Conservation (phyloP, 768 basidiomycete species). For the Punctularia strigosozonata region DNA sequence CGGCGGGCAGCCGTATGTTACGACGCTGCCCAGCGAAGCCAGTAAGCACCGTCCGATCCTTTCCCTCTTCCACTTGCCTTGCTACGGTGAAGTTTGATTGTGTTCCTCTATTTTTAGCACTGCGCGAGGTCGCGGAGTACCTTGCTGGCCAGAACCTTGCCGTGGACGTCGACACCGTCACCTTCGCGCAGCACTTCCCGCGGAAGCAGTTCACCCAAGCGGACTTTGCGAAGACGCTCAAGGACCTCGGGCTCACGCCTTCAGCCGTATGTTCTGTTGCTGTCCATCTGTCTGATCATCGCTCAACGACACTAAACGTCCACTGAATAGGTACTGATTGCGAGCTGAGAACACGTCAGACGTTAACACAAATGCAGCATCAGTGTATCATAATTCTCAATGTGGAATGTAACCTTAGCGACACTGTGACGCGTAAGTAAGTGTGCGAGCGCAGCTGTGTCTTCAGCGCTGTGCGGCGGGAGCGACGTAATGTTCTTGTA, state of each 20-base stretch:
- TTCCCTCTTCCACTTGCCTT: constrained; percentile 1
- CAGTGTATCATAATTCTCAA: no score
- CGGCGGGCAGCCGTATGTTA: constrained; percentile 73
- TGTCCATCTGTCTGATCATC: background rate
- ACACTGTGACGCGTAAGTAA: no score
- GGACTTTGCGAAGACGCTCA: constrained; percentile 73
- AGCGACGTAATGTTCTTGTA: no score
- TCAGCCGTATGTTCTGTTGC: constrained; percentile 64
- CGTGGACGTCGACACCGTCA: constrained; percentile 69
- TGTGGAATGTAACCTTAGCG: no score
- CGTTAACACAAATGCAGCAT: no score
- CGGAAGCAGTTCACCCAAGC: constrained; percentile 65
- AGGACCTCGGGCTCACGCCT: constrained; percentile 80
- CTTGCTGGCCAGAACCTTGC: constrained; percentile 61
- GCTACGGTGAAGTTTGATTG: no score
- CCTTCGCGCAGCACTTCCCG: constrained; percentile 74
- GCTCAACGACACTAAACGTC: background rate
- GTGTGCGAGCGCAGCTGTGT: no score
- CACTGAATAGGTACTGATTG: constrained; percentile 1
- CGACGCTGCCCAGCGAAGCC: constrained; percentile 67
- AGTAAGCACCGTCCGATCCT: constrained; percentile 32
- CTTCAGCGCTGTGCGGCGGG: no score
- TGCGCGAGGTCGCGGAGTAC: constrained; percentile 81
- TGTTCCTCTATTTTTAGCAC: constrained; percentile 30
- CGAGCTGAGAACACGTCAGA: background rate